Conservation (phyloP, 2,329 filamentous ascomycete species). For the Fusarium oligoseptatum region DNA sequence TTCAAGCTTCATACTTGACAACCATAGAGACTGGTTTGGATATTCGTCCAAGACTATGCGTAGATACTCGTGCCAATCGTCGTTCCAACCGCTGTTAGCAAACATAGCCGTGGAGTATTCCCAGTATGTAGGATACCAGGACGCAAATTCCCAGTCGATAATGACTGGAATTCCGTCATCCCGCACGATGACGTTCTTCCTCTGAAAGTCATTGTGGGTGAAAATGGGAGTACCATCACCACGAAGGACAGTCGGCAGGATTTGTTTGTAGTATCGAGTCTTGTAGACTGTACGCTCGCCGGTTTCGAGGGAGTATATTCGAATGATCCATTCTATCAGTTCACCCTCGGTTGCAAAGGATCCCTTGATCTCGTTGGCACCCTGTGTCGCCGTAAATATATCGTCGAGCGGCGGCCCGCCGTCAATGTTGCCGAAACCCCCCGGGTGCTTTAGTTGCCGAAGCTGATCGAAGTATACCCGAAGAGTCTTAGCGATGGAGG, state of each 20-base stretch:
- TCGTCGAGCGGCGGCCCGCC: constrained; percentile 33
- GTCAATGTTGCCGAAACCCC: constrained; percentile 33
- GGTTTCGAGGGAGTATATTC: constrained; percentile 26
- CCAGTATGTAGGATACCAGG: constrained; percentile 43
- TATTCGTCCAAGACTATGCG: constrained; percentile 34
- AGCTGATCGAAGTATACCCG: constrained; percentile 27
- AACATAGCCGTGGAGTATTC: constrained; percentile 38
- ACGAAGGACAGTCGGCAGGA: constrained; percentile 18
- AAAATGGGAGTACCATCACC: constrained; percentile 24
- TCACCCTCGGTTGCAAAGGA: constrained; percentile 22
- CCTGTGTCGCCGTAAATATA: constrained; percentile 27
- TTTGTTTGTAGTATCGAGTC: constrained; percentile 16
- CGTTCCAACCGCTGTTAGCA: constrained; percentile 30
- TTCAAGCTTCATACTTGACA: constrained; percentile 31
- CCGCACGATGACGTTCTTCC: constrained; percentile 38
- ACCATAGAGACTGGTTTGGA: constrained; percentile 36
- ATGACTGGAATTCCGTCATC: constrained; percentile 26
- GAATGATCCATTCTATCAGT: constrained; percentile 24
- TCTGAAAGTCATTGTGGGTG: constrained; percentile 41
- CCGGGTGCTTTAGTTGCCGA: constrained; percentile 28
- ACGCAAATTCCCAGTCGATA: constrained; percentile 42
- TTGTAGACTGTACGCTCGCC: constrained; percentile 18
- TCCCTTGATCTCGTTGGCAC: constrained; percentile 16
- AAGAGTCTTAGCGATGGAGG: constrained; percentile 16
- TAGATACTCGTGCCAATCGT: constrained; percentile 43